These are phyloP conservation scores for Tilletiaria anomala DNA, from an alignment of 1,284 basidiomycete genomes.

Conservation along the genomic window DNA sequence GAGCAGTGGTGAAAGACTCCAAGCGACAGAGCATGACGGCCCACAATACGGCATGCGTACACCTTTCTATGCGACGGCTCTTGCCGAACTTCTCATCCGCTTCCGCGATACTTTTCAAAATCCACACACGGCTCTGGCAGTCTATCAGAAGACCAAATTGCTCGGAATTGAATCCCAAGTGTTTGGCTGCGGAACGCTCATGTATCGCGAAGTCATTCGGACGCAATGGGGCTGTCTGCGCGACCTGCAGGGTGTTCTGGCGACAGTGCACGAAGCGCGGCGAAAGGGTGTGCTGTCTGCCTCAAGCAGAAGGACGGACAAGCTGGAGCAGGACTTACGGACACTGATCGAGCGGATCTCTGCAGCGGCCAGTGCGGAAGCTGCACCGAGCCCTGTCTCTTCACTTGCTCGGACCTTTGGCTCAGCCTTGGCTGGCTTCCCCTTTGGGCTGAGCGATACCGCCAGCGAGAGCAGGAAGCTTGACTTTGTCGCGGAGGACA, in stretches of 20 bases:
- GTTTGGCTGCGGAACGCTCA: background rate
- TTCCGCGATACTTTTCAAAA: background rate
- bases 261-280: background rate
- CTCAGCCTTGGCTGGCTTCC: background rate
- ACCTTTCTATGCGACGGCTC: background rate
- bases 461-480: background rate
- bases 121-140: background rate
- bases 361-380: too few relatives aligned
- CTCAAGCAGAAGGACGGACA: background rate
- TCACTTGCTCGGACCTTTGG: background rate
- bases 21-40: too few relatives aligned
- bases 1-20: too few relatives aligned
- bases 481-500: too few relatives aligned
- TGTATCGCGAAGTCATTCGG: background rate
- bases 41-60: background rate
- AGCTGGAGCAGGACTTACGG: background rate
- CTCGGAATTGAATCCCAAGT: background rate
- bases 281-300: background rate
- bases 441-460: background rate
- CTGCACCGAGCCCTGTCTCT: too few relatives aligned
- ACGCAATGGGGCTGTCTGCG: background rate
- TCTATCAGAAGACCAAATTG: background rate
- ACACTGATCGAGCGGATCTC: background rate
- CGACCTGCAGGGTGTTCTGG: background rate
- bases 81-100: background rate